Evolutionary conservation across 176 grass and related monocot species (phyloP).

Genomic region (Stipa capillata): DNA sequence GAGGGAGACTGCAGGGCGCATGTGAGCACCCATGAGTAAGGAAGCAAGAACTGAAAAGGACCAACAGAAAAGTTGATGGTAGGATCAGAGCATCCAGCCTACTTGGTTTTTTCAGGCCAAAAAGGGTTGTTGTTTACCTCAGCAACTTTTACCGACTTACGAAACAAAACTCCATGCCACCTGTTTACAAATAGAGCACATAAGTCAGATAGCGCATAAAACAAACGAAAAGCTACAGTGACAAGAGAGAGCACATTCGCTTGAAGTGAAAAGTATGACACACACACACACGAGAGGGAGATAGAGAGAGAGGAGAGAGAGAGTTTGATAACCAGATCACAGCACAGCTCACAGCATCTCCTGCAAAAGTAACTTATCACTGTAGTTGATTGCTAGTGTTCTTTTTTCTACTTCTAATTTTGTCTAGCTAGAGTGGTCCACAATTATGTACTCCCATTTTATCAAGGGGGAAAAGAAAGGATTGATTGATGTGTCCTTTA

Average conservation of each 20-base stretch:
- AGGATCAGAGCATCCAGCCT: conserved; percentile 26
- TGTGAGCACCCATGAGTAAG: conserved; percentile 12
- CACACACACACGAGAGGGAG: not conserved
- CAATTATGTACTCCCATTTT: not conserved
- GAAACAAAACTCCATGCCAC: not conserved
- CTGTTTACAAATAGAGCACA: conserved; percentile 5
- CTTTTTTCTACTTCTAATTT: not conserved
- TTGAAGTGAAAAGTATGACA: not conserved
- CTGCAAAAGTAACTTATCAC: not conserved
- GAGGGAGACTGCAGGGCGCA: conserved; percentile 15
- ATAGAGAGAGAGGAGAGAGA: not conserved
- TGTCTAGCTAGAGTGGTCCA: conserved; percentile 16
- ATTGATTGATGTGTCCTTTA: not conserved
- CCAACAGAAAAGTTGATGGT: conserved; percentile 32
- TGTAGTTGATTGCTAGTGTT: not conserved
- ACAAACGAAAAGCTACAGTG: not conserved
- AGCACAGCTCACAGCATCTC: not conserved
- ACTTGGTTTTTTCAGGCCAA: not conserved
- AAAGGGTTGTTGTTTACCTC: not conserved
- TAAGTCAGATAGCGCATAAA: not conserved
- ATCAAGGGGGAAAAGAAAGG: not conserved
- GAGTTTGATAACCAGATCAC: conserved; percentile 23
- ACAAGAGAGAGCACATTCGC: conserved; percentile 2
- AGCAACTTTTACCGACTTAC: conserved; percentile 19
- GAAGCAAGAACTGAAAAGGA: conserved; percentile 13